Base-by-base conservation (phyloP, 345 rosid species). In the Arabis hirsuta region DNA sequence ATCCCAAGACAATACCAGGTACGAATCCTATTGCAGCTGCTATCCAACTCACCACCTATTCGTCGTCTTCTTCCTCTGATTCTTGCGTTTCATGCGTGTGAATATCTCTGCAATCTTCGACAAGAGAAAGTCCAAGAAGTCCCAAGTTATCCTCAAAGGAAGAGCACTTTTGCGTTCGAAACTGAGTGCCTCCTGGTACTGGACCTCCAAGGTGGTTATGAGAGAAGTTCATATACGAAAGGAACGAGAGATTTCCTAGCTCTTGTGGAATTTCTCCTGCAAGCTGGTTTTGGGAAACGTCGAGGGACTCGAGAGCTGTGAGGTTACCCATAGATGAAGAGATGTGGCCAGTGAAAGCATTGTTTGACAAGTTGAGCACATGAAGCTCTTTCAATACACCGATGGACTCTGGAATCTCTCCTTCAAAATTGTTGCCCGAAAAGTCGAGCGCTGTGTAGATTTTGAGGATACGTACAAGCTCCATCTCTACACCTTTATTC, bases 181-280 rank as follows among this genome's bases (percentile, higher is more conserved):
- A 76, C 57, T 79, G 82, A 6, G 19, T 53, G n/a, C 80, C 77
- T 4, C 27, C 48, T 1, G 80, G 80, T 3, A 76, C 44, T 14
- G 9, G 55, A 14, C 80, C 72, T 0, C 1, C 4, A 10, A 76
- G 67, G 9, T 56, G 44, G 29, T 55, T 73, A 1, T 65, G 22
- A 4, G 77, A 73, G 13, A 73, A 36, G 51, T 73, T 73, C 13
- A 65, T 12, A 6, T 22, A 44, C 7, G 9, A 32, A 22, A 65
- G 65, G 59, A 38, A 73, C 2, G 61, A 46, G 24, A 73, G 53
- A 2, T 4, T 27, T 32, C 46, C 34, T 9, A 58, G 24, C 31
- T 58, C 32, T 22, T 13, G 31, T 9, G 77, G 71, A 44, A 73
- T 55, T 3, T 14, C 41, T 6, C 71, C 77, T n/a, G 29, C 14